phyloP scores from a whole-genome alignment of 805 yeast genomes.

The Candida sonorensis region DNA sequence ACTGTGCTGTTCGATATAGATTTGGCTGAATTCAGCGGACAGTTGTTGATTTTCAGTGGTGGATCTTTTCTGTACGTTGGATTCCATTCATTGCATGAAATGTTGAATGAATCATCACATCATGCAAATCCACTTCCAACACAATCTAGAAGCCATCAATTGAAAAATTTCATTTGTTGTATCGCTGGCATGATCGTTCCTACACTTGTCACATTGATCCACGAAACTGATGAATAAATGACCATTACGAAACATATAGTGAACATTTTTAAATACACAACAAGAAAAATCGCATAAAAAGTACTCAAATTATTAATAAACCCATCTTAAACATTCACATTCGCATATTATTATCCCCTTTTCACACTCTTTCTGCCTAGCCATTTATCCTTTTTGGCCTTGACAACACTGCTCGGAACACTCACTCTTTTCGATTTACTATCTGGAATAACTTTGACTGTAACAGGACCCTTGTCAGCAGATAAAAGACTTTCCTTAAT shows the following conservation, averaged over 20 bases:
- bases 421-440: conserved; percentile 9
- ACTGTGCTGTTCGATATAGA: conserved; percentile 5
- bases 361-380: conserved; percentile 19
- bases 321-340: too few species aligned
- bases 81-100: conserved; percentile 51
- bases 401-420: conserved; percentile 18
- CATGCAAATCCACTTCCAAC: too few species aligned
- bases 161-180: conserved; percentile 12
- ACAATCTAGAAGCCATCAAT: conserved; percentile 4
- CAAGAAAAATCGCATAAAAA: too few species aligned
- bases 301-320: too few species aligned
- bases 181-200: conserved; percentile 26
- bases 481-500: conserved; percentile 20
- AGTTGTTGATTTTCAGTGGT: conserved; percentile 56
- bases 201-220: conserved; percentile 17
- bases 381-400: conserved; percentile 22
- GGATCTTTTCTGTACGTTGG: conserved; percentile 73
- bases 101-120: conserved; percentile 25
- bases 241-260: too few species aligned
- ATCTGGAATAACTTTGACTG: conserved; percentile 27
- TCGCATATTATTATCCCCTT: conserved; percentile 4
- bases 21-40: conserved; percentile 36
- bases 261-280: too few species aligned
- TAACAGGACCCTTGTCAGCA: conserved; percentile 34
- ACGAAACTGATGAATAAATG: conserved; percentile 12